phyloP scores from a whole-genome alignment of 257 asterid species.

The Rubia yunnanensis region DNA sequence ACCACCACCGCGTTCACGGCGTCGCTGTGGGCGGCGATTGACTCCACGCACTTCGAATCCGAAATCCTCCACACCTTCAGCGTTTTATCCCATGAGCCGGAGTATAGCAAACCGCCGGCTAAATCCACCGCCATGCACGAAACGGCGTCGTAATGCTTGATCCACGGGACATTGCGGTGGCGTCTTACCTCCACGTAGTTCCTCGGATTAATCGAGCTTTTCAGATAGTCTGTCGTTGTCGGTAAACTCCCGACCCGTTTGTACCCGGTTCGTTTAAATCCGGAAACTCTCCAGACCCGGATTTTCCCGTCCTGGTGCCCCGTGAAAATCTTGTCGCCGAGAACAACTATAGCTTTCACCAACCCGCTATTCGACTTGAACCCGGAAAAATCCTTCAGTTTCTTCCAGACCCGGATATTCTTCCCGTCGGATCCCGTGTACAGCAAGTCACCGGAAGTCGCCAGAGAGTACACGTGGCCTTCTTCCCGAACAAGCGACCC shows the following conservation, averaged over 20 bases:
- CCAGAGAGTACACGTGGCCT: constrained; percentile 74
- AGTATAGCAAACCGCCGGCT: constrained; percentile 47
- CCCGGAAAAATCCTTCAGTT: constrained; percentile 53
- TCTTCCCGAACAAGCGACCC: constrained; percentile 61
- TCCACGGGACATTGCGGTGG: constrained; percentile 62
- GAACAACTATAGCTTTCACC: constrained; percentile 64
- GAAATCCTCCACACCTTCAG: constrained; percentile 81
- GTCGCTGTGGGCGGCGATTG: constrained; percentile 64
- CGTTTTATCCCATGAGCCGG: constrained; percentile 92
- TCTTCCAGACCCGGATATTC: constrained; percentile 74
- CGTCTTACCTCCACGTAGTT: constrained; percentile 58
- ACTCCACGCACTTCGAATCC: constrained; percentile 73
- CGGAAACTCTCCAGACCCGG: constrained; percentile 61
- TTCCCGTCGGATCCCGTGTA: constrained; percentile 87
- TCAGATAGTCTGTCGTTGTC: constrained; percentile 47
- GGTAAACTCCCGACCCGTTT: constrained; percentile 70
- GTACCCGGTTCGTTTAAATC: constrained; percentile 21
- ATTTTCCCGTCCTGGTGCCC: constrained; percentile 90
- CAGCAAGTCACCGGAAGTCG: constrained; percentile 44
- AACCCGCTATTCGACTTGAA: constrained; percentile 75
- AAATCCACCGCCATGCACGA: constrained; percentile 60
- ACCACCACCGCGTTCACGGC: constrained; percentile 64
- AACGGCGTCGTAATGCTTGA: constrained; percentile 70
- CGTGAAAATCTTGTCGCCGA: constrained; percentile 47
- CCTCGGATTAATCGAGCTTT: constrained; percentile 56